A percentile compares a stretch with the other conserved stretches of the same genome.
phyloP scores from a whole-genome alignment of 208 protist genomes.

The Acanthamoeba triangularis region DNA sequence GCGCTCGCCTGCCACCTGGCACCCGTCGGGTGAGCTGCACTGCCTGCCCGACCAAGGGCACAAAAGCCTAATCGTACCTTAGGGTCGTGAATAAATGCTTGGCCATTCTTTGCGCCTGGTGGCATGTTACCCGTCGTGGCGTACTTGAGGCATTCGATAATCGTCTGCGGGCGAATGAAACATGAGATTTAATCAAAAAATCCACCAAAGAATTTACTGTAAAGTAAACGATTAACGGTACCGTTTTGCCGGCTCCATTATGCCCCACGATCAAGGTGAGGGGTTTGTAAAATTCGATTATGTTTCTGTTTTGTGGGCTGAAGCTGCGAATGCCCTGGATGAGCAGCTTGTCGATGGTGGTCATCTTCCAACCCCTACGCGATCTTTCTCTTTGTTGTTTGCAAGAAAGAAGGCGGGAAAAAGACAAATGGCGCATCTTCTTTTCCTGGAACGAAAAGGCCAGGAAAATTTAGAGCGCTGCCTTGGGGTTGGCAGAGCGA shows the following conservation, averaged over 20 bases:
- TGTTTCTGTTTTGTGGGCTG: slow-evolving; percentile 94
- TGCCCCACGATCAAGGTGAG: slow-evolving; percentile 99
- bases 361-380: slow-evolving; percentile 90
- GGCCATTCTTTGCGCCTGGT: slow-evolving; percentile 95
- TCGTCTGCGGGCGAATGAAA: slow-evolving; percentile 91
- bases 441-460: neutral
- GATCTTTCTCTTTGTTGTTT: too few species aligned
- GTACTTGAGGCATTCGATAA: slow-evolving; percentile 99
- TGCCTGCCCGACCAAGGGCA: slow-evolving; percentile 47
- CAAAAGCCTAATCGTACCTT: slow-evolving; percentile 86
- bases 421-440: neutral
- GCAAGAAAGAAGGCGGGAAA: neutral
- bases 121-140: slow-evolving; percentile 98
- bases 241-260: slow-evolving; percentile 98
- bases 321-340: slow-evolving; percentile 98
- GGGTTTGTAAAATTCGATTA: slow-evolving; percentile 98
- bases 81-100: slow-evolving; percentile 98
- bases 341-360: slow-evolving; percentile 97
- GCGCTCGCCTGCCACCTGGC: slow-evolving; percentile 93
- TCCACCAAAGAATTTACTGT: too few species aligned
- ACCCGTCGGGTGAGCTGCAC: neutral
- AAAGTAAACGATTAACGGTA: too few species aligned
- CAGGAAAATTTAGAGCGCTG: neutral
- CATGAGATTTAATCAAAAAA: too few species aligned
- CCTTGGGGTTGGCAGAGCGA: neutral